phyloP scores from a whole-genome alignment of 495 filamentous ascomycete species.

The Paragyromitra xinjiangensis region DNA sequence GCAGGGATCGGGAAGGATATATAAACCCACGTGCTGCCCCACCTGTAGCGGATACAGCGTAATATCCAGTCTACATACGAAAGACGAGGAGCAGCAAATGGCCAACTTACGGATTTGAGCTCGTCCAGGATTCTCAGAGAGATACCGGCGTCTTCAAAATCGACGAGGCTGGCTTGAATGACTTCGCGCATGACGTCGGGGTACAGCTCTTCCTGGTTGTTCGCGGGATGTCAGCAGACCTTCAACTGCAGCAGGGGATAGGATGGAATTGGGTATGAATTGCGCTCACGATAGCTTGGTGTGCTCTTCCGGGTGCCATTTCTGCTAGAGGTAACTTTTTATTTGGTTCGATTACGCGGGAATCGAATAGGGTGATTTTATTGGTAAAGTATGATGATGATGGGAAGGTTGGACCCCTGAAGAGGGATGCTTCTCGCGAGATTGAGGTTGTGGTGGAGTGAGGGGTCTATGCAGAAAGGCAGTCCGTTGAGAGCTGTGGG shows the following conservation, averaged over 20 bases:
- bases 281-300: slow-evolving; percentile 30
- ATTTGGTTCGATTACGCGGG: neutral
- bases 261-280: slow-evolving; percentile 3
- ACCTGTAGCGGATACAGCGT: neutral
- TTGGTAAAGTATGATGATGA: neutral
- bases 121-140: slow-evolving; percentile 9
- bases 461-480: too few relatives aligned
- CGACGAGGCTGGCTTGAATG: slow-evolving; percentile 14
- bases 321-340: neutral
- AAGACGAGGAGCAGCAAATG: neutral
- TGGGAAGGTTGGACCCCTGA: neutral
- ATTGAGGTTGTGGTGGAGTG: neutral
- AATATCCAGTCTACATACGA: neutral
- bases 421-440: neutral
- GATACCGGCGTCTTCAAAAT: slow-evolving; percentile 36
- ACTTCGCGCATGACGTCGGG: slow-evolving; percentile 36
- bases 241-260: neutral
- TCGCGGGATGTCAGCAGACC: slow-evolving; percentile 11
- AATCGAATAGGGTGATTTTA: neutral
- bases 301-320: slow-evolving; percentile 19
- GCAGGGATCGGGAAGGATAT: slow-evolving; percentile 19
- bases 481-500: too few relatives aligned
- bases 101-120: slow-evolving; percentile 34
- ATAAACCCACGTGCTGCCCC: slow-evolving; percentile 19
- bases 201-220: slow-evolving; percentile 30